Evolutionary conservation across 2,329 filamentous ascomycete species (phyloP).

Genomic region (Neofusicoccum cordaticola): DNA sequence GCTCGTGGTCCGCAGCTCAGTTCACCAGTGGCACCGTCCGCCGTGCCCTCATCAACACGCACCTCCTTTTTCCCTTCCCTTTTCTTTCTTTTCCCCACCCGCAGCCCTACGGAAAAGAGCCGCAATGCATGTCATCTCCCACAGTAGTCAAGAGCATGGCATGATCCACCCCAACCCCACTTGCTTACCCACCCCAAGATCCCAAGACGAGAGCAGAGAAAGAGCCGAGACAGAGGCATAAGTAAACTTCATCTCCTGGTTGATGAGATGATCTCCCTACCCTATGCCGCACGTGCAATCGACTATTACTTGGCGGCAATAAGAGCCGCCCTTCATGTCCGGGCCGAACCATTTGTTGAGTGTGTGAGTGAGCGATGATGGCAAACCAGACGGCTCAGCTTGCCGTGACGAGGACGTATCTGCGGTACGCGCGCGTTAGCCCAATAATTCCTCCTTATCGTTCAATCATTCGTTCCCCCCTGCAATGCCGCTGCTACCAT

Average conservation of each 20-base stretch:
- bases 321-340: too few species aligned
- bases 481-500: too few species aligned
- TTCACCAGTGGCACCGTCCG: neutral
- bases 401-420: constrained; percentile 42
- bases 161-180: neutral
- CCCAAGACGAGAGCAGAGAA: too few species aligned
- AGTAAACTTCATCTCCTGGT: too few species aligned
- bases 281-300: too few species aligned
- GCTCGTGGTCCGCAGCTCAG: neutral
- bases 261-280: too few species aligned
- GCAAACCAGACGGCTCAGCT: constrained; percentile 25
- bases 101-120: too few species aligned
- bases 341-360: neutral
- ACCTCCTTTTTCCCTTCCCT: too few species aligned
- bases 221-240: too few species aligned
- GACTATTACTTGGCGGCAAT: too few species aligned
- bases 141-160: neutral
- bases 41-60: neutral
- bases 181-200: too few species aligned
- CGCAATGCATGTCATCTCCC: neutral
- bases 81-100: too few species aligned
- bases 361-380: neutral
- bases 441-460: neutral
- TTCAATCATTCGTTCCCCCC: neutral
- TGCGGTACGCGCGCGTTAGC: constrained; percentile 18